phyloP scores from a whole-genome alignment of 2,329 filamentous ascomycete genomes.

The Cladophialophora immunda region DNA sequence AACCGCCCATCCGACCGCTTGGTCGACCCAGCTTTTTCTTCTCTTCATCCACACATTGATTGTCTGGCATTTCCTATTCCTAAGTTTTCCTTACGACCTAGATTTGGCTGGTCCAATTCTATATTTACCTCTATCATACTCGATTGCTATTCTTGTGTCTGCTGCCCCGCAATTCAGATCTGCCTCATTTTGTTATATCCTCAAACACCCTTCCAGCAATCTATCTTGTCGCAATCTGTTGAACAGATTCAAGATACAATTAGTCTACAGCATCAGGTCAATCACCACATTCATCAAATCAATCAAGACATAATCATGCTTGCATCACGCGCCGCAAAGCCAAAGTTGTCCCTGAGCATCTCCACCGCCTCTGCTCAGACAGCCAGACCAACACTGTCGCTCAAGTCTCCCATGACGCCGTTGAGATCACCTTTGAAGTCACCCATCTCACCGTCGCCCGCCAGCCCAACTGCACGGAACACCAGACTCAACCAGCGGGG shows the following conservation, averaged over 20 bases:
- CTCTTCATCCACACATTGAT: slow-evolving; percentile 41
- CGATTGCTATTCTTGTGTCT: slow-evolving; percentile 41
- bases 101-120: slow-evolving; percentile 56
- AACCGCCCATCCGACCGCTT: slow-evolving; percentile 32
- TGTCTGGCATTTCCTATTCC: slow-evolving; percentile 49
- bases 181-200: slow-evolving; percentile 22
- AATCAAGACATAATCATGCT: slow-evolving; percentile 45
- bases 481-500: slow-evolving; percentile 47
- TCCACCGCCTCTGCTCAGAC: slow-evolving; percentile 45
- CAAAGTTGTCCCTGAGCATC: slow-evolving; percentile 58
- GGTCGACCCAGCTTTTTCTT: slow-evolving; percentile 28
- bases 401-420: slow-evolving; percentile 51
- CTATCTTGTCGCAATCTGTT: not conserved
- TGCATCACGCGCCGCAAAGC: slow-evolving; percentile 53
- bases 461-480: slow-evolving; percentile 53
- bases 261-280: slow-evolving; percentile 15
- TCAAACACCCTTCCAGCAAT: not conserved
- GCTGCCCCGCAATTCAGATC: slow-evolving; percentile 10
- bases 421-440: slow-evolving; percentile 55
- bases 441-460: slow-evolving; percentile 52
- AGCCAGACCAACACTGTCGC: slow-evolving; percentile 50
- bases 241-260: slow-evolving; percentile 6
- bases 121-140: slow-evolving; percentile 39
- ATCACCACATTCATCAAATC: not conserved
- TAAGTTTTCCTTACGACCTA: slow-evolving; percentile 41